Conservation (phyloP, 2,329 filamentous ascomycete genomes). For the Ophiostoma novo-ulmi region DNA sequence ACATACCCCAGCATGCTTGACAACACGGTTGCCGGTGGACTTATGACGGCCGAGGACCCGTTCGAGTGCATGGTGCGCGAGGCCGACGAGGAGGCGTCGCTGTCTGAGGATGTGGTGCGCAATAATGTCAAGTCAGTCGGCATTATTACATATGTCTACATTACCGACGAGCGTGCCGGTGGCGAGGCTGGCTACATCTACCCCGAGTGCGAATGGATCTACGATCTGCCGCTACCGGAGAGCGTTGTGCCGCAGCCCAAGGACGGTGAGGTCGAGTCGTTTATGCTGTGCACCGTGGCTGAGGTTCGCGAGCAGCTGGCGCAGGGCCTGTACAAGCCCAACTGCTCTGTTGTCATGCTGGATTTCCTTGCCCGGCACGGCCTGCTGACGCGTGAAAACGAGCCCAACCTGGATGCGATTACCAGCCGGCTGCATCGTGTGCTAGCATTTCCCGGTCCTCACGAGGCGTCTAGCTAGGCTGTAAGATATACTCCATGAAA, state of each 20-base stretch:
- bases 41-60: constrained; percentile 73
- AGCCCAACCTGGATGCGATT: constrained; percentile 73
- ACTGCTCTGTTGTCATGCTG: constrained; percentile 76
- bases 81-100: constrained; percentile 79
- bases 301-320: constrained; percentile 63
- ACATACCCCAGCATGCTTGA: constrained; percentile 92
- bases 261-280: constrained; percentile 85
- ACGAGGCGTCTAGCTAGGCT: constrained; percentile 36
- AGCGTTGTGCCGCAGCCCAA: constrained; percentile 65
- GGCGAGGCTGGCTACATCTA: constrained; percentile 79
- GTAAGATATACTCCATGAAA: not conserved
- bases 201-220: constrained; percentile 87
- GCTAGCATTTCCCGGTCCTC: constrained; percentile 67
- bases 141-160: constrained; percentile 77
- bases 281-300: constrained; percentile 71
- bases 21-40: constrained; percentile 82
- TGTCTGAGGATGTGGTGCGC: constrained; percentile 66
- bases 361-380: constrained; percentile 89
- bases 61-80: constrained; percentile 82
- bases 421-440: constrained; percentile 67
- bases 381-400: constrained; percentile 71
- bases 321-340: constrained; percentile 80
- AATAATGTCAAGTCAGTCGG: constrained; percentile 55
- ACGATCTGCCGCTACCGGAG: constrained; percentile 72
- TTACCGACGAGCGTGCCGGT: constrained; percentile 68